These are phyloP conservation scores for Ascochyta lentis DNA, from an alignment of 2,329 filamentous ascomycete species.

Conservation along the genomic window DNA sequence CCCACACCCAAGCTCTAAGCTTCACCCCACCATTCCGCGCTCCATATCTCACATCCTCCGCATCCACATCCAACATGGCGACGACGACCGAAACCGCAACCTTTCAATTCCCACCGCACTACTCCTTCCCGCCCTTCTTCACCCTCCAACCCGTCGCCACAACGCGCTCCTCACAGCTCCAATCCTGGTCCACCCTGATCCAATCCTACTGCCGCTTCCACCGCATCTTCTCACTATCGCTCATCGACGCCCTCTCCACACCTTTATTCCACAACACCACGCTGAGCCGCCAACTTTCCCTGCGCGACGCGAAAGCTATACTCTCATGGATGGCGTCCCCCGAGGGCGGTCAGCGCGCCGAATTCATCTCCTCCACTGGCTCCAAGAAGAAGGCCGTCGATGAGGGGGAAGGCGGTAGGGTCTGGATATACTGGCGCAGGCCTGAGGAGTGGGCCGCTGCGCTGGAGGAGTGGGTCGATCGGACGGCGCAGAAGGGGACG, in stretches of 20 bases:
- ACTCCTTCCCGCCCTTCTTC: constrained; percentile 86
- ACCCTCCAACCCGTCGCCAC: constrained; percentile 77
- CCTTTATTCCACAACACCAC: constrained; percentile 62
- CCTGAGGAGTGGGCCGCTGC: constrained; percentile 88
- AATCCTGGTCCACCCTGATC: constrained; percentile 86
- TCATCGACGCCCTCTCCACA: constrained; percentile 62
- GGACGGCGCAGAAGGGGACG: constrained; percentile 84
- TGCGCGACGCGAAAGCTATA: constrained; percentile 61
- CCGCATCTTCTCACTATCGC: constrained; percentile 75
- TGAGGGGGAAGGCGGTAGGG: constrained; percentile 41
- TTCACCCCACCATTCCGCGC: constrained; percentile 8
- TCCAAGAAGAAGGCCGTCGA: constrained; percentile 31
- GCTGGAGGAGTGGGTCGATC: constrained; percentile 80
- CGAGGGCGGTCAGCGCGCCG: constrained; percentile 63
- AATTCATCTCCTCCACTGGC: constrained; percentile 62
- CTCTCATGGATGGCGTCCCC: constrained; percentile 62
- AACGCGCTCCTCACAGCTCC: constrained; percentile 76
- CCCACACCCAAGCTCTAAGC: constrained; percentile 14
- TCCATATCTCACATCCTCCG: neutral
- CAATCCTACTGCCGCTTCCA: constrained; percentile 83
- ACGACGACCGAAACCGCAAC: constrained; percentile 10
- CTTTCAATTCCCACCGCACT: constrained; percentile 58
- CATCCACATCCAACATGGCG: constrained; percentile 4
- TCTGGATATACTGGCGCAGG: constrained; percentile 84
- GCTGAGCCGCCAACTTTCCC: constrained; percentile 54